phyloP scores from a whole-genome alignment of 345 rosid genomes.

The Punica granatum region DNA sequence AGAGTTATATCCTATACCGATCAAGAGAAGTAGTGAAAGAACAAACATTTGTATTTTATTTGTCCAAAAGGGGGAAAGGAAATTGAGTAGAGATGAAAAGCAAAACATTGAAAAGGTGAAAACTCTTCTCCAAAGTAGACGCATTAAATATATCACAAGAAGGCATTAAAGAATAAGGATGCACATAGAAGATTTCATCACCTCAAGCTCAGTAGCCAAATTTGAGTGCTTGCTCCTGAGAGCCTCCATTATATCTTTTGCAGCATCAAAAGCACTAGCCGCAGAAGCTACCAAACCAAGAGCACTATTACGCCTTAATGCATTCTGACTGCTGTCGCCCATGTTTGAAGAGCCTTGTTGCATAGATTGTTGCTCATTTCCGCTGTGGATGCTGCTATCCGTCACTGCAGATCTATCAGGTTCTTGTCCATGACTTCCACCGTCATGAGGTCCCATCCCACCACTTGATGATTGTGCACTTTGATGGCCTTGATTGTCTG shows the following conservation, averaged over 20 bases:
- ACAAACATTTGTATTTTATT: background rate
- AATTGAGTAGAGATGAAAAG: too few relatives aligned
- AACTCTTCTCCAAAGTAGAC: background rate
- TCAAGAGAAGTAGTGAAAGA: too few relatives aligned
- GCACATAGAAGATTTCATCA: constrained; percentile 14
- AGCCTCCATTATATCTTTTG: constrained; percentile 98
- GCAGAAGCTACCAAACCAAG: constrained; percentile 67
- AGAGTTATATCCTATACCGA: too few relatives aligned
- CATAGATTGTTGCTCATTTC: constrained; percentile 72
- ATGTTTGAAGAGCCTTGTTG: constrained; percentile 58
- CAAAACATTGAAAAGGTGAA: background rate
- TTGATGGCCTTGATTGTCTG: constrained; percentile 67
- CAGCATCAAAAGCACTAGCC: constrained; percentile 90
- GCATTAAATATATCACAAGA: background rate
- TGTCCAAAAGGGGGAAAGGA: background rate
- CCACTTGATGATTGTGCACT: constrained; percentile 41
- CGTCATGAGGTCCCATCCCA: constrained; percentile 64
- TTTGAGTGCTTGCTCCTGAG: constrained; percentile 93
- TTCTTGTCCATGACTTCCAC: constrained; percentile 85
- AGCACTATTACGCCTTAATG: constrained; percentile 63
- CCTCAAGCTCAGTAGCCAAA: constrained; percentile 98
- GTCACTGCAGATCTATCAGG: constrained; percentile 51
- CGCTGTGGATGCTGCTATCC: constrained; percentile 49
- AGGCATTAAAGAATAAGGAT: background rate
- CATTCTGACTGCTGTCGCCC: constrained; percentile 50